A percentile compares a stretch with the other conserved stretches of the same genome.
Conservation (phyloP, 192 early-diverging fungal genomes). For the Umbelopsis isabellina region DNA sequence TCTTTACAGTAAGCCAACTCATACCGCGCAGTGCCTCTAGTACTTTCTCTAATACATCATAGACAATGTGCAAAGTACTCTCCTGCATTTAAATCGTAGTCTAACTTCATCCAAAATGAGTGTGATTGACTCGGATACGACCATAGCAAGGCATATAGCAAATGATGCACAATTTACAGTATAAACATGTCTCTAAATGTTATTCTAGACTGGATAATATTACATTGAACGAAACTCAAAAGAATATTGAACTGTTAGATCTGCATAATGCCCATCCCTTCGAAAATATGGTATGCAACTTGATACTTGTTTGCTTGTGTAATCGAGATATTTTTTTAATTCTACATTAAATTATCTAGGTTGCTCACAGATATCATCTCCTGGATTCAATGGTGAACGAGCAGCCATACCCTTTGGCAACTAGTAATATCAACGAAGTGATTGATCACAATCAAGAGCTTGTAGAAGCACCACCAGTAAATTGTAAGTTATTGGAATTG, state of each 20-base stretch:
- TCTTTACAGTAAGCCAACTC: background rate
- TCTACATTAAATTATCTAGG: background rate
- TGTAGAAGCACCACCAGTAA: background rate
- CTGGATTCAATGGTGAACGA: background rate
- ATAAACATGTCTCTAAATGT: too few relatives aligned
- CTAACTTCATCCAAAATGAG: too few relatives aligned
- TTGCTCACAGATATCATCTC: background rate
- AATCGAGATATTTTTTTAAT: background rate
- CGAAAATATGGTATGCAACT: conserved; percentile 5
- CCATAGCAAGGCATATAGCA: too few relatives aligned
- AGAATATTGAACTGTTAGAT: background rate
- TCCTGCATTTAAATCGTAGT: too few relatives aligned
- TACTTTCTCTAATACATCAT: background rate
- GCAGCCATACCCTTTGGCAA: background rate
- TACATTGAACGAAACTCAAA: background rate
- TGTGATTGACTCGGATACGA: too few relatives aligned
- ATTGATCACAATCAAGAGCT: background rate
- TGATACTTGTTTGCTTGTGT: background rate
- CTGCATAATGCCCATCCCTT: background rate
- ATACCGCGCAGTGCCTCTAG: background rate
- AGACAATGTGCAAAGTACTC: too few relatives aligned
- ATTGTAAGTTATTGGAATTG: background rate
- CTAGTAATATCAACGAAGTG: background rate
- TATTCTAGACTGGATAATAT: background rate
- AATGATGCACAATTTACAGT: too few relatives aligned